Evolutionary conservation across 176 grass and related monocot genomes (phyloP).

Genomic region (Oryza nivara): DNA sequence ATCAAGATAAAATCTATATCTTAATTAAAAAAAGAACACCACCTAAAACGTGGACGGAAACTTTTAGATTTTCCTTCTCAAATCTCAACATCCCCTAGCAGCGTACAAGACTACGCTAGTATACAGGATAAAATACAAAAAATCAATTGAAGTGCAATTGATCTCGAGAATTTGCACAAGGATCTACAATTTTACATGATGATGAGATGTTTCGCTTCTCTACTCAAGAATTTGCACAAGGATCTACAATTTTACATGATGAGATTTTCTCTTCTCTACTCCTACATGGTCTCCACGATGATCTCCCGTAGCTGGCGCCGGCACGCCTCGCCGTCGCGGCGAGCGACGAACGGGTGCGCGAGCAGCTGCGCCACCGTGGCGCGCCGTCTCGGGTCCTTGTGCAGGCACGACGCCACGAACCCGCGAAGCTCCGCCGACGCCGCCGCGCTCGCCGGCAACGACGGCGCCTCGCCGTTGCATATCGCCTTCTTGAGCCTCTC

Average conservation of each 20-base stretch:
- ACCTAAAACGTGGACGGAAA: too few species aligned
- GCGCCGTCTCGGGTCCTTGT: slow-evolving; percentile 46
- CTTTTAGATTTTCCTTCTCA: too few species aligned
- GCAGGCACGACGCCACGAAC: slow-evolving; percentile 50
- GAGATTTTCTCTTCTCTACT: slow-evolving; percentile 10
- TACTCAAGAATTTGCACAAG: background rate
- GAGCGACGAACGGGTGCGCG: slow-evolving; percentile 47
- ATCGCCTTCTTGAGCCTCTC: slow-evolving; percentile 44
- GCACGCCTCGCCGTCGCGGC: slow-evolving; percentile 13
- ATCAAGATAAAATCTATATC: too few species aligned
- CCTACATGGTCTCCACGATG: slow-evolving; percentile 21
- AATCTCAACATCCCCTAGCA: too few species aligned
- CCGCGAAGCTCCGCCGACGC: slow-evolving; percentile 39
- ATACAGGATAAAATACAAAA: too few species aligned
- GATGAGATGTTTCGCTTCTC: too few species aligned
- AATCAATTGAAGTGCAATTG: too few species aligned
- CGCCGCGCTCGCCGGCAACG: background rate
- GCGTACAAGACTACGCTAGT: too few species aligned
- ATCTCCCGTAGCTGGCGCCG: slow-evolving; percentile 28
- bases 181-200: too few species aligned
- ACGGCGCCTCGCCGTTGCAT: slow-evolving; percentile 39
- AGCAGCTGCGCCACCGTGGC: slow-evolving; percentile 51
- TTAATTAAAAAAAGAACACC: too few species aligned
- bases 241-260: background rate
- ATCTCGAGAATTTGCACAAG: too few species aligned